A percentile compares a stretch with the other conserved stretches of the same genome.
phyloP scores from a whole-genome alignment of 352 stramenopile genomes.

The Phytophthora sp. region DNA sequence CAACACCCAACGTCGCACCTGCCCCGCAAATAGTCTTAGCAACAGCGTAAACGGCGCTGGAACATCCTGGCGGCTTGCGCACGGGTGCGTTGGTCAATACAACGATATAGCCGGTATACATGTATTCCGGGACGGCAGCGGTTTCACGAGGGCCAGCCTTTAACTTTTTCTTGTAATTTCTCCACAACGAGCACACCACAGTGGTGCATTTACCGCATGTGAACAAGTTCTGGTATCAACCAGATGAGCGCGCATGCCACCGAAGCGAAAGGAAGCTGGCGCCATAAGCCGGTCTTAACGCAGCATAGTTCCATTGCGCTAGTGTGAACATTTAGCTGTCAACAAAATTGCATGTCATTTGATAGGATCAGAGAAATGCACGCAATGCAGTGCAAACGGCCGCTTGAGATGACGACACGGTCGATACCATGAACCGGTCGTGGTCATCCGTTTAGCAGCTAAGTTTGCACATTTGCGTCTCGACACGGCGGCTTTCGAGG shows the following conservation, averaged over 20 bases:
- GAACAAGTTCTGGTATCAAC: no score
- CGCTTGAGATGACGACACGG: no score
- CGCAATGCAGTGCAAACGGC: background rate
- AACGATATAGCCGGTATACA: background rate
- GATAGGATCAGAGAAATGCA: background rate
- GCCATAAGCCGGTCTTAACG: background rate
- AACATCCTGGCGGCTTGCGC: background rate
- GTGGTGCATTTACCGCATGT: background rate
- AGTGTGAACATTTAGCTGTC: no score
- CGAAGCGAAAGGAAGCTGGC: background rate
- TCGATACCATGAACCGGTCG: no score
- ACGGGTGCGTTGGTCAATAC: constrained; percentile 10
- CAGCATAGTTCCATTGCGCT: background rate
- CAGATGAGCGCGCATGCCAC: background rate
- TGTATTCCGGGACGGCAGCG: background rate
- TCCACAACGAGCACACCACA: no score
- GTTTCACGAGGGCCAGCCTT: constrained; percentile 1
- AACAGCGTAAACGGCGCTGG: background rate
- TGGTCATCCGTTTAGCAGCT: no score
- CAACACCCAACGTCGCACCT: no score
- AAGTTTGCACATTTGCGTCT: no score
- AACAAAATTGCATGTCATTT: no score
- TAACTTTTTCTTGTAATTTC: no score
- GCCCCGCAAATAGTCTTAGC: no score
- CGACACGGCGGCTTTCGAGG: no score